Evolutionary conservation across 805 yeast genomes (phyloP).

Genomic region (Metschnikowia peoriensis): DNA sequence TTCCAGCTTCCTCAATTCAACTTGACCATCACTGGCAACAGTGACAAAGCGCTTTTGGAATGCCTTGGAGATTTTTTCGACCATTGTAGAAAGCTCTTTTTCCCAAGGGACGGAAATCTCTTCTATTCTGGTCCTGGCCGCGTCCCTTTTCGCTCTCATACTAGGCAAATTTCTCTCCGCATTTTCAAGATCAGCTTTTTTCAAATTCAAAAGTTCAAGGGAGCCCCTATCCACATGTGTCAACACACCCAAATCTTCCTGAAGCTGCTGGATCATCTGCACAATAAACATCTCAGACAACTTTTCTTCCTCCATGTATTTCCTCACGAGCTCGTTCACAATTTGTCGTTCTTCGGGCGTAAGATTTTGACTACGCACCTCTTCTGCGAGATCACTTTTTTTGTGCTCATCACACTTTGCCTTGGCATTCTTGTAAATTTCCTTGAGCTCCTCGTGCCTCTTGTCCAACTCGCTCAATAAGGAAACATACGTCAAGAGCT

Average conservation of each 20-base stretch:
- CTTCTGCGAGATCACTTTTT: slow-evolving; percentile 39
- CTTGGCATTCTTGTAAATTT: slow-evolving; percentile 34
- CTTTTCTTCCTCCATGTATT: slow-evolving; percentile 30
- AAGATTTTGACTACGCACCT: slow-evolving; percentile 35
- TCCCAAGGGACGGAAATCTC: slow-evolving; percentile 55
- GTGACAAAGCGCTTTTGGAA: slow-evolving; percentile 65
- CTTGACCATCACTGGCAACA: slow-evolving; percentile 88
- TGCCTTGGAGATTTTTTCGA: slow-evolving; percentile 55
- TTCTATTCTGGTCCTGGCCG: slow-evolving; percentile 35
- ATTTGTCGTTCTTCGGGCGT: slow-evolving; percentile 37
- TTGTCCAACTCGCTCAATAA: slow-evolving; percentile 27
- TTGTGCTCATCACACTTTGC: slow-evolving; percentile 38
- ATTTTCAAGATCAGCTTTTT: slow-evolving; percentile 31
- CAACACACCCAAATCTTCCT: slow-evolving; percentile 44
- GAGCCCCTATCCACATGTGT: slow-evolving; percentile 39
- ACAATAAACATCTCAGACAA: slow-evolving; percentile 40
- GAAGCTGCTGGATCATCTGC: slow-evolving; percentile 42
- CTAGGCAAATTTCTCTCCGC: slow-evolving; percentile 41
- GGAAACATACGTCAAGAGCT: slow-evolving; percentile 16
- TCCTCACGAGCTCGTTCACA: slow-evolving; percentile 39
- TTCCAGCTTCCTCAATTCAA: slow-evolving; percentile 53
- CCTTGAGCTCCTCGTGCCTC: slow-evolving; percentile 24
- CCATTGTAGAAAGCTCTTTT: slow-evolving; percentile 52
- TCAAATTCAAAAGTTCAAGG: slow-evolving; percentile 38
- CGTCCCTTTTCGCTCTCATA: slow-evolving; percentile 22